These are phyloP conservation scores for Sungouiella blattae DNA, from an alignment of 805 yeast genomes.

Conservation along the genomic window DNA sequence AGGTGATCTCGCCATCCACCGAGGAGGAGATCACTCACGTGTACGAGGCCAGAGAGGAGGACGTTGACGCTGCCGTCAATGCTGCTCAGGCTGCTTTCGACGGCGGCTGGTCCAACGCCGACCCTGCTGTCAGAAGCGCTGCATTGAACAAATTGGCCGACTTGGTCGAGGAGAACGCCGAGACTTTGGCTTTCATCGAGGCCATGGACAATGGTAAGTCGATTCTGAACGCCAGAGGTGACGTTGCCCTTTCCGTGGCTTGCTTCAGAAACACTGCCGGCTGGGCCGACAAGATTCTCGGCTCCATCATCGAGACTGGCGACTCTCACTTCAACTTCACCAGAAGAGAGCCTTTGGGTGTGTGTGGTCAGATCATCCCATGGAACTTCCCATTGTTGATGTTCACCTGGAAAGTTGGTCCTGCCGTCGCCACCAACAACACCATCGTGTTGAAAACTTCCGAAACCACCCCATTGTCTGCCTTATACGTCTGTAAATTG, in stretches of 20 bases:
- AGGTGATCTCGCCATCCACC: conserved; percentile 63
- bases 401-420: conserved; percentile 94
- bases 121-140: conserved; percentile 65
- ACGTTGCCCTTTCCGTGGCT: conserved; percentile 63
- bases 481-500: conserved; percentile 67
- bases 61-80: conserved; percentile 78
- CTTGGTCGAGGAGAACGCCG: conserved; percentile 67
- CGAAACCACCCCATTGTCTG: conserved; percentile 88
- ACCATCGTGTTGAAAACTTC: conserved; percentile 86
- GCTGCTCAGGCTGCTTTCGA: conserved; percentile 82
- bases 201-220: conserved; percentile 91
- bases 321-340: conserved; percentile 70
- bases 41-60: conserved; percentile 74
- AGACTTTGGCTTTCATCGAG: conserved; percentile 74
- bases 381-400: conserved; percentile 96
- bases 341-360: conserved; percentile 88
- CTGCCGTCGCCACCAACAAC: conserved; percentile 90
- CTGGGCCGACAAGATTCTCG: conserved; percentile 83
- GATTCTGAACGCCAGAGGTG: conserved; percentile 63
- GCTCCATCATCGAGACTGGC: conserved; percentile 74
- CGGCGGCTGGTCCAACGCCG: conserved; percentile 60
- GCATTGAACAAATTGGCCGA: conserved; percentile 73
- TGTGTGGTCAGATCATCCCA: conserved; percentile 93
- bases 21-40: conserved; percentile 67
- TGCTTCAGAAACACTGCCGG: conserved; percentile 86